Percentiles rank a stretch among this genome's conserved stretches.
phyloP scores from a whole-genome alignment of 179 eudicot species.

The Dionaea muscipula region DNA sequence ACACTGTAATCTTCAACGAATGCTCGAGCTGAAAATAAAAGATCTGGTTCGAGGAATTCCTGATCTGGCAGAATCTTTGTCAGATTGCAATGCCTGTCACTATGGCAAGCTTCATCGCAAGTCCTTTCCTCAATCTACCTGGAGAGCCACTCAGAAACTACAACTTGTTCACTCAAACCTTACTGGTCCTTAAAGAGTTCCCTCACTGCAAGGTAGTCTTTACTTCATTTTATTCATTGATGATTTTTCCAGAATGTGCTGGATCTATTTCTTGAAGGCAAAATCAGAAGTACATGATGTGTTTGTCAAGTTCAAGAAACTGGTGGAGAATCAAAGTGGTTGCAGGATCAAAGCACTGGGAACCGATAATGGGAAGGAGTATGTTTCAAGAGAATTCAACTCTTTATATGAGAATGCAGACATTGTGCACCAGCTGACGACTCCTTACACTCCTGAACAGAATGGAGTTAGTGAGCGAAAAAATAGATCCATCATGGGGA shows the following conservation, averaged over 20 bases:
- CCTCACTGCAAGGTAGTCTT: conserved; percentile 1
- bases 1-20: neutral
- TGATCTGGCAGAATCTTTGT: neutral
- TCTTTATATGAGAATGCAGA: neutral
- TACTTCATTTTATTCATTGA: conserved; percentile 11
- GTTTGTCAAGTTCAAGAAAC: neutral
- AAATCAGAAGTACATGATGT: neutral
- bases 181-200: conserved; percentile 10
- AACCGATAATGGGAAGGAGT: neutral
- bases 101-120: neutral
- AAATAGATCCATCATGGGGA: neutral
- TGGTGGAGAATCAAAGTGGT: neutral
- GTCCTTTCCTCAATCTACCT: neutral
- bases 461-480: conserved; percentile 12
- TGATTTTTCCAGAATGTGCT: conserved; percentile 12
- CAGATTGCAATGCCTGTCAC: neutral
- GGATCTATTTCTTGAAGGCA: conserved; percentile 13
- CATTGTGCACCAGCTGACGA: neutral
- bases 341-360: neutral
- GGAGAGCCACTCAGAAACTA: conserved; percentile 10
- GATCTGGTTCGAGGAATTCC: neutral
- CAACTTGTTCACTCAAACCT: conserved; percentile 11
- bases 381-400: neutral
- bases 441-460: conserved; percentile 10
- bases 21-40: neutral